Base-by-base conservation (phyloP, 768 basidiomycete species). In the Amanita rimosa region DNA sequence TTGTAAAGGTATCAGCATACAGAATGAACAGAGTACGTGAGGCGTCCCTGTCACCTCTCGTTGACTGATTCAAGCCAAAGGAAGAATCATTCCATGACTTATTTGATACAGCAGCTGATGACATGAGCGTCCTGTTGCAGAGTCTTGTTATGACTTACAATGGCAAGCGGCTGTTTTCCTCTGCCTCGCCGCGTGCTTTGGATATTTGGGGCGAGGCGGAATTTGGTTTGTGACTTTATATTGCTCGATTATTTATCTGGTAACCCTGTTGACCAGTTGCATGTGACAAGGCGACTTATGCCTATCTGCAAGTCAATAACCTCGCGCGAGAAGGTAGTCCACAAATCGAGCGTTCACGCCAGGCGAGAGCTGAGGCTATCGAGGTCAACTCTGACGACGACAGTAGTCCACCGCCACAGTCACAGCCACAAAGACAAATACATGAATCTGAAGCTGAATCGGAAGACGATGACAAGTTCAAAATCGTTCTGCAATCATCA, bases 131-230 rank as follows among this genome's bases (percentile, higher is more conserved):
- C 10, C 67, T 71, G 16, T 55, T 60, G 2, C 67, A 73, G 14
- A 72, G 72, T 48, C 64, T 91, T 1, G 67, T 87, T 26, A 65
- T 91, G 52, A 80, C 65, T 6, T 76, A 80, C 50, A 69, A 79
- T 24, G 72, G 76, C 34, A 76, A 72, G 46, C 81, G 78, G 2
- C 67, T 91, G 36, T 88, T 79, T 57, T 68, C 83, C 9, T 85
- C 82, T 11, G 76, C 79, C 3, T 82, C 81, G 0, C 85, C 87
- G 0, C 67, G 75, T 31, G 73, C 75, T 14, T 69, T 90, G 39
- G 71, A 69, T 11, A 75, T 89, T 13, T 86, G 83, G 80, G 72
- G 70, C 3, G 75, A 82, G 50, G 82, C 76, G 24, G 76, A 81
- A 36, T 64, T 90, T 19, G 75, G 86, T 85, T 38, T 29, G 73